These are phyloP conservation scores for Stemphylium lycopersici DNA, from an alignment of 2,329 filamentous ascomycete species.

Conservation along the genomic window DNA sequence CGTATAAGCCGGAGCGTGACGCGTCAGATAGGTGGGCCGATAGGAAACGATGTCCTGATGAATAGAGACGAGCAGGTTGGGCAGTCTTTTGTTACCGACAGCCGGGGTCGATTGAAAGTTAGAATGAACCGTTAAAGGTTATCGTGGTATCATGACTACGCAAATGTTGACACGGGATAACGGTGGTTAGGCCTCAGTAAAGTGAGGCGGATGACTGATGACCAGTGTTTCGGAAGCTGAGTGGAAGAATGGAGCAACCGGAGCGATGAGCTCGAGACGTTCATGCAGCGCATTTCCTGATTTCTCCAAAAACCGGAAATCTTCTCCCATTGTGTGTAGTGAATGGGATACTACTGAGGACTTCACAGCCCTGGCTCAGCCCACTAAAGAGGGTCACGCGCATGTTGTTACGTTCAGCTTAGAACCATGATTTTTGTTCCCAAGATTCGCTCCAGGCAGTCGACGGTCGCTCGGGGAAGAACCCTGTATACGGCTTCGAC, in stretches of 20 bases:
- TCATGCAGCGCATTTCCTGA: conserved; percentile 1
- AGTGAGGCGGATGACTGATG: conserved; percentile 6
- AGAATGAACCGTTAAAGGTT: not conserved
- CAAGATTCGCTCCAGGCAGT: not conserved
- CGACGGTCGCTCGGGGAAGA: conserved; percentile 4
- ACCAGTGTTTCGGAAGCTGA: not conserved
- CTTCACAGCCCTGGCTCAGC: not conserved
- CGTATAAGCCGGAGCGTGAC: conserved; percentile 5
- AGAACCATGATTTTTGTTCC: conserved; percentile 6
- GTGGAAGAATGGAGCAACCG: conserved; percentile 9
- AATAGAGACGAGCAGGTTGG: conserved; percentile 2
- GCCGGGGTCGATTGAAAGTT: conserved; percentile 1
- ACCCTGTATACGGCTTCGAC: conserved; percentile 11
- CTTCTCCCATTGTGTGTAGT: not conserved
- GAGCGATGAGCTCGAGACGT: conserved; percentile 9
- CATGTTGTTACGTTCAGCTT: not conserved
- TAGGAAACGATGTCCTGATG: conserved; percentile 2
- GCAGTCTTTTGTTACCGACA: not conserved
- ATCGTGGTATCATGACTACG: not conserved
- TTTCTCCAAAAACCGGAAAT: not conserved
- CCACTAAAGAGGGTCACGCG: conserved; percentile 4
- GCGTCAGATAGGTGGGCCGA: conserved; percentile 13
- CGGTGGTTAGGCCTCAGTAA: not conserved
- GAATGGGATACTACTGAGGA: not conserved
- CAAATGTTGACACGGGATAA: not conserved